Base-by-base conservation (phyloP, 345 rosid genomes). In the Aurinia saxatilis region DNA sequence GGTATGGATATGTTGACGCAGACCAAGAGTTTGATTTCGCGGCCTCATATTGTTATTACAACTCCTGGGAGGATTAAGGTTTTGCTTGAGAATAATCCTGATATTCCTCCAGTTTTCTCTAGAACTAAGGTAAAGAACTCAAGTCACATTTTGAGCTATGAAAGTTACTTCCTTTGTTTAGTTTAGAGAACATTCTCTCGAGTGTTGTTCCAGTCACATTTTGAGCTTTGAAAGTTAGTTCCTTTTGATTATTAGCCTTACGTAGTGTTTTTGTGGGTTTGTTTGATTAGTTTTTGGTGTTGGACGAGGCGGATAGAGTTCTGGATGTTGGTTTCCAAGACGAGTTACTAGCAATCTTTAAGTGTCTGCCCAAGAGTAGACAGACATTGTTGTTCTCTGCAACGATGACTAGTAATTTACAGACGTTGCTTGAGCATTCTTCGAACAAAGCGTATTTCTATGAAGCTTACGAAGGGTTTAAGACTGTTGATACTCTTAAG, bases 261-360 rank as follows among this genome's bases (percentile, higher is more conserved):
- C 55, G 16, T 38, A 7, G 4, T 44, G 50, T 57, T 25, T 65
- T 5, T 33, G 40, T 50, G 47, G 29, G 52, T n/a, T n/a, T 67
- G 49, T 65, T 63, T 55, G 53, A 84, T 55, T 73, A 93, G 99
- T 85, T 84, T 75, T 79, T 93, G 46, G 96, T 93, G 56, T 68
- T 93, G 81, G 99, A 93, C 37, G 99, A 93, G 72, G 97, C 99
- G 8, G 99, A 93, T 71, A 80, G 97, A 81, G 92, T 93, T 44
- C 78, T 93, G 79, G 99, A 93, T 76, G 90, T 77, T 69, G 97
- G 99, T 35, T 93, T 93, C 74, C 87, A 93, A 72, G 97, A 84
- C 66, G 99, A 90, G 65, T 50, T 93, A 57, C 73, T 83, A 21
- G 80, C 75, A 0, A 61, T 93, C 7, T 93, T 93, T 41, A 77